phyloP scores from a whole-genome alignment of 441 rosid genomes.

The Viola pubescens region DNA sequence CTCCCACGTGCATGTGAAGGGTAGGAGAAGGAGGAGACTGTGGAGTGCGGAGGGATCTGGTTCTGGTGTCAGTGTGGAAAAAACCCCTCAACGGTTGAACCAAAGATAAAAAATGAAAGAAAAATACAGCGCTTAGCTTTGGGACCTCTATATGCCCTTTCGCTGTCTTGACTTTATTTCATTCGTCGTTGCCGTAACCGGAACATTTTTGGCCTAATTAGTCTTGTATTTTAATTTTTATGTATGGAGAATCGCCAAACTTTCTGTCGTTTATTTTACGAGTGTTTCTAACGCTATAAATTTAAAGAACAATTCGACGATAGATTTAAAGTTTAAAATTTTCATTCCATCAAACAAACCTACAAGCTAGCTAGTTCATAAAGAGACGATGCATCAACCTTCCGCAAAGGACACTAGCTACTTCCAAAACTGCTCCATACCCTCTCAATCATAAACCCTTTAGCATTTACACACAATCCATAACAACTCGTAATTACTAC shows the following conservation, averaged over 20 bases:
- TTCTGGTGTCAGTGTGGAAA: not conserved
- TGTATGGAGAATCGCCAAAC: too few relatives aligned
- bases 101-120: slow-evolving; percentile 2
- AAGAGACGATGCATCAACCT: too few relatives aligned
- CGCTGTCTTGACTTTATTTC: slow-evolving; percentile 39
- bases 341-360: not conserved
- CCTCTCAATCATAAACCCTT: not conserved
- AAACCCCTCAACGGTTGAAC: not conserved
- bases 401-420: not conserved
- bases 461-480: not conserved
- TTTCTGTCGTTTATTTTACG: too few relatives aligned
- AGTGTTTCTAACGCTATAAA: too few relatives aligned
- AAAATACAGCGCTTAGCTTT: too few relatives aligned
- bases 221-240: too few relatives aligned
- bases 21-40: not conserved
- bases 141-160: slow-evolving; percentile 20
- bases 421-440: not conserved
- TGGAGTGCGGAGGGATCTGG: not conserved
- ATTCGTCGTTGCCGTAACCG: slow-evolving; percentile 12
- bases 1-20: slow-evolving; percentile 26
- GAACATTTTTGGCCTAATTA: too few relatives aligned
- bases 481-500: not conserved
- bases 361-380: too few relatives aligned
- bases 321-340: too few relatives aligned
- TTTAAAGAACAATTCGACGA: too few relatives aligned